Evolutionary conservation across 768 basidiomycete genomes (phyloP).

Genomic region (Mycena chlorophos): DNA sequence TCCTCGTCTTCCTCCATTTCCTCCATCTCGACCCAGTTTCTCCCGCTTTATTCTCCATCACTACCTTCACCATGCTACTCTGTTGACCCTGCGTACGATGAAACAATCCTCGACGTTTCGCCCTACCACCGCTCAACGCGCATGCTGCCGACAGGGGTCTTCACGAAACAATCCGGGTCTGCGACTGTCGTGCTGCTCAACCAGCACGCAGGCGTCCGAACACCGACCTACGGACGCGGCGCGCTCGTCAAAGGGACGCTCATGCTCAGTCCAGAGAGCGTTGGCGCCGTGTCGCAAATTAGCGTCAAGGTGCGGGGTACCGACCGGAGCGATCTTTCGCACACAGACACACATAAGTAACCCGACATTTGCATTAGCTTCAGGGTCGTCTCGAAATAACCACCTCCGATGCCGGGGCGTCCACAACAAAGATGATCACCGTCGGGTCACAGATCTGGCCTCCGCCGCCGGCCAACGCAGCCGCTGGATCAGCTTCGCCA

Average conservation of each 20-base stretch:
- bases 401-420: conserved; percentile 7
- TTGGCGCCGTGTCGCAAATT: conserved; percentile 5
- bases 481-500: no score
- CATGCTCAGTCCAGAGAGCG: conserved; percentile 9
- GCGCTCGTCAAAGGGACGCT: conserved; percentile 8
- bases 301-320: conserved; percentile 7
- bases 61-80: conserved; percentile 17
- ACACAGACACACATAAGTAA: background rate
- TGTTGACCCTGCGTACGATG: conserved; percentile 15
- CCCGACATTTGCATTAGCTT: conserved; percentile 8
- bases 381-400: conserved; percentile 13
- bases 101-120: conserved; percentile 11
- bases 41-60: conserved; percentile 10
- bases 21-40: background rate
- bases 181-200: conserved; percentile 15
- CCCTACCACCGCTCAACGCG: conserved; percentile 3
- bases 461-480: background rate
- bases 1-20: background rate
- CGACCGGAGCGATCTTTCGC: background rate
- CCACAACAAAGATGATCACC: conserved; percentile 1
- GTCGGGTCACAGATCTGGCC: conserved; percentile 6
- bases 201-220: background rate
- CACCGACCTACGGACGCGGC: conserved; percentile 9
- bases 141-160: conserved; percentile 11
- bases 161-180: conserved; percentile 11